Conservation (phyloP, 305 asterid species). For the Solanum hybrid region DNA sequence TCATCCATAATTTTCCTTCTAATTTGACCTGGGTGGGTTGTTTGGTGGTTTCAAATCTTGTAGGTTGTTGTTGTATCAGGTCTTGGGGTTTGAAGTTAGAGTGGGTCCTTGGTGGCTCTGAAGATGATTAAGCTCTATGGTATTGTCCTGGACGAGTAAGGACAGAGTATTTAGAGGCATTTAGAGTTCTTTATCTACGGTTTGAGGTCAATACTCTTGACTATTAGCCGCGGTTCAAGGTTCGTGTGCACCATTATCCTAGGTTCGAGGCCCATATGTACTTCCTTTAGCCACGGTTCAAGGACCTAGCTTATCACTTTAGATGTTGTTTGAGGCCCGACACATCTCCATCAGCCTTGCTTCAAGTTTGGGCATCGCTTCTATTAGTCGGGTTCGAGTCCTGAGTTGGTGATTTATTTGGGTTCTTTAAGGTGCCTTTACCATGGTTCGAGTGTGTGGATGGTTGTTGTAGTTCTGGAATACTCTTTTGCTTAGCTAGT, state of each 20-base stretch:
- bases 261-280: neutral
- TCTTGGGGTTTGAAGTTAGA: neutral
- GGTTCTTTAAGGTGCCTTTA: neutral
- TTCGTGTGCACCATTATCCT: neutral
- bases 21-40: neutral
- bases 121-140: neutral
- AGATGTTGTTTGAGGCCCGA: neutral
- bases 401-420: neutral
- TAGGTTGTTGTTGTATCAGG: neutral
- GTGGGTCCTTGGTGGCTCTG: neutral
- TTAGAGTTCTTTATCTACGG: neutral
- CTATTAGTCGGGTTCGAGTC: neutral
- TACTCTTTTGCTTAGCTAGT: neutral
- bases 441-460: neutral
- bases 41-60: neutral
- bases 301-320: neutral
- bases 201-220: too few species aligned
- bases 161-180: neutral
- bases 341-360: neutral
- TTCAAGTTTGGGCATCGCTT: neutral
- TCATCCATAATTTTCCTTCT: neutral
- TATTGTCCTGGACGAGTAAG: neutral
- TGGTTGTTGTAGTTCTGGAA: neutral
- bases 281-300: neutral
- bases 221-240: too few species aligned